These are phyloP conservation scores for Talaromyces islandicus DNA, from an alignment of 2,329 filamentous ascomycete genomes.

Conservation along the genomic window DNA sequence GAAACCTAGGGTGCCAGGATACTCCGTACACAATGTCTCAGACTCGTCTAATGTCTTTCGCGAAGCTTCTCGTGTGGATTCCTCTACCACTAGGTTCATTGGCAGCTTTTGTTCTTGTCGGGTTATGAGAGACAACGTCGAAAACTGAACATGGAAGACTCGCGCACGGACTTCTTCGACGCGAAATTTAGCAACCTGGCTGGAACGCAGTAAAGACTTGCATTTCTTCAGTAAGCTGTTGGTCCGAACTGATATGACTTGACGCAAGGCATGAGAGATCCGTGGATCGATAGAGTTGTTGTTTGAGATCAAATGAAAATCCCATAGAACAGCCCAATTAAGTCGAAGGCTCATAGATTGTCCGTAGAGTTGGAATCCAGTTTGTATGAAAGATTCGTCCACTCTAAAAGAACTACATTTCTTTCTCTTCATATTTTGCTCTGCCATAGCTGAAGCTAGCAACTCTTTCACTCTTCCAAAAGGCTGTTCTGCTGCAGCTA, in stretches of 20 bases:
- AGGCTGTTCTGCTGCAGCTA: not conserved
- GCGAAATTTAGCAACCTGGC: not conserved
- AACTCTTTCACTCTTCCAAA: not conserved
- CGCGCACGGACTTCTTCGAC: not conserved
- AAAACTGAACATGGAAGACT: not conserved
- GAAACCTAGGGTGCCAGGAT: not conserved
- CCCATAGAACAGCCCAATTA: not conserved
- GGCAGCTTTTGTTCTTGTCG: not conserved
- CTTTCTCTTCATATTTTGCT: not conserved
- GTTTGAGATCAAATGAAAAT: slow-evolving; percentile 4
- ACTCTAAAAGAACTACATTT: not conserved
- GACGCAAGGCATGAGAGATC: not conserved
- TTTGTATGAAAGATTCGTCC: slow-evolving; percentile 2
- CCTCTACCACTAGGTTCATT: not conserved
- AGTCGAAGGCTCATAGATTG: not conserved
- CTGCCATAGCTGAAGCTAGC: not conserved
- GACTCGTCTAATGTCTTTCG: not conserved
- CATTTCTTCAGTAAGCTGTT: not conserved
- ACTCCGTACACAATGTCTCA: not conserved
- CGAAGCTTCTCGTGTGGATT: not conserved
- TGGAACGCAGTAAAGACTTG: not conserved
- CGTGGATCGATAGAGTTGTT: not conserved
- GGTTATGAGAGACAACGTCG: not conserved
- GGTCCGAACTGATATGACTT: not conserved
- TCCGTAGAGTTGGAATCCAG: not conserved